Conservation (phyloP, 805 yeast species). For the Spathaspora boniae region DNA sequence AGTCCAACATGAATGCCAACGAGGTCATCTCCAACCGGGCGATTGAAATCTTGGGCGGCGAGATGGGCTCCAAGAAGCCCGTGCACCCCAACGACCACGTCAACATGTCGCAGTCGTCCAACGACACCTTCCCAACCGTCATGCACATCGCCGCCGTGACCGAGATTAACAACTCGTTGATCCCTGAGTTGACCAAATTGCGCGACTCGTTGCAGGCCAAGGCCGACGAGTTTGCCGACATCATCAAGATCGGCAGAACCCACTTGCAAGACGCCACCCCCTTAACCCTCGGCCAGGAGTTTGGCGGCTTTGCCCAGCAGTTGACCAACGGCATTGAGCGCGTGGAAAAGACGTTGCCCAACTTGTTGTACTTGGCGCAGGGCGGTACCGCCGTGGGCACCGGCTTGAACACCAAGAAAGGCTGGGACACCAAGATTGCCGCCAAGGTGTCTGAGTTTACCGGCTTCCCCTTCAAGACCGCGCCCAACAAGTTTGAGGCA, state of each 20-base stretch:
- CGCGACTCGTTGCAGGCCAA: slow-evolving; percentile 77
- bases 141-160: slow-evolving; percentile 99
- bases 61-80: slow-evolving; percentile 85
- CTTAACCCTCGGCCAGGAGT: slow-evolving; percentile 95
- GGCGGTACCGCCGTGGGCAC: slow-evolving; percentile 99
- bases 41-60: slow-evolving; percentile 91
- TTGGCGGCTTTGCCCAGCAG: slow-evolving; percentile 94
- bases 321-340: slow-evolving; percentile 85
- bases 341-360: slow-evolving; percentile 72
- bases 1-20: slow-evolving; percentile 98
- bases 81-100: slow-evolving; percentile 99
- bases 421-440: slow-evolving; percentile 86
- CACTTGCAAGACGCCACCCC: slow-evolving; percentile 99
- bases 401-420: slow-evolving; percentile 90
- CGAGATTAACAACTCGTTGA: slow-evolving; percentile 69
- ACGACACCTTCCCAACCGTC: slow-evolving; percentile 98
- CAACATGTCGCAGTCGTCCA: slow-evolving; percentile 97
- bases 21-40: slow-evolving; percentile 99
- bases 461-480: slow-evolving; percentile 85
- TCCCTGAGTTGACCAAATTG: slow-evolving; percentile 77
- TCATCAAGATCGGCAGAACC: slow-evolving; percentile 98
- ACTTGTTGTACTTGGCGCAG: slow-evolving; percentile 84
- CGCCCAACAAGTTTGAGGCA: slow-evolving; percentile 99
- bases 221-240: slow-evolving; percentile 77
- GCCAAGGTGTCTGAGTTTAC: slow-evolving; percentile 80